Base-by-base conservation (phyloP, 1,284 basidiomycete species). In the Phellinidium pouzarii region DNA sequence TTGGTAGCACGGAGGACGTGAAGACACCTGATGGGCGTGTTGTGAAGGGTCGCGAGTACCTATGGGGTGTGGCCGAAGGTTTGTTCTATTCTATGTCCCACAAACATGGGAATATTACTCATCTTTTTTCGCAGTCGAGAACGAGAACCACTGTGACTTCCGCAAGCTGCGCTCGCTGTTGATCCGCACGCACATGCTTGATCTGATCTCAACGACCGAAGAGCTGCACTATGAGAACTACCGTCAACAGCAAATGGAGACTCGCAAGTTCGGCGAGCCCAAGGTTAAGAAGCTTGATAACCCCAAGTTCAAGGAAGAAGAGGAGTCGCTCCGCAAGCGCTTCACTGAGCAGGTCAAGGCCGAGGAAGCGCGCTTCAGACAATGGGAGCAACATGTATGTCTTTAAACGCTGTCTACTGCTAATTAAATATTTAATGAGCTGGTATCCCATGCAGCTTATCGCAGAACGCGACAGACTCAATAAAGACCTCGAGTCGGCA, bases 301-400 rank as follows among this genome's bases (percentile, higher is more conserved):
- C 72, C 96, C 96, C 64, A 98, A 98, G 74, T 99, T 96, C 84
- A 95, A 95, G 77, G 96, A 99, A 71, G 95, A 99, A 72, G 95
- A 99, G 69, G 95, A 99, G 71, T 78, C 84, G 58, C 80, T 99
- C 59, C 78, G 95, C 64, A 97, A 95, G 79, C 83, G 94, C 58
- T 99, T 99, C 72, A 99, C 95, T 29, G 96, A 99, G 71, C 95
- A 99, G 75, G 96, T 99, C 79, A 99, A 99, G 78, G 78, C 94
- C 56, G 95, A 99, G 76, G 95, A 99, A 69, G 80, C 90, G 9
- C 79, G 96, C 57, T 99, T 99, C 82, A 84, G 96, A 66, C 94
- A 98, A 66, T 99, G 96, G 96, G 95, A 98, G 71, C 93, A 96
- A 74, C 94, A 97, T 73, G 89, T 94, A 68, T 60, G 87, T 78